Evolutionary conservation across 805 yeast genomes (phyloP), one percentile per base, ranked within the genome.

Genomic region (Candida germanica): DNA sequence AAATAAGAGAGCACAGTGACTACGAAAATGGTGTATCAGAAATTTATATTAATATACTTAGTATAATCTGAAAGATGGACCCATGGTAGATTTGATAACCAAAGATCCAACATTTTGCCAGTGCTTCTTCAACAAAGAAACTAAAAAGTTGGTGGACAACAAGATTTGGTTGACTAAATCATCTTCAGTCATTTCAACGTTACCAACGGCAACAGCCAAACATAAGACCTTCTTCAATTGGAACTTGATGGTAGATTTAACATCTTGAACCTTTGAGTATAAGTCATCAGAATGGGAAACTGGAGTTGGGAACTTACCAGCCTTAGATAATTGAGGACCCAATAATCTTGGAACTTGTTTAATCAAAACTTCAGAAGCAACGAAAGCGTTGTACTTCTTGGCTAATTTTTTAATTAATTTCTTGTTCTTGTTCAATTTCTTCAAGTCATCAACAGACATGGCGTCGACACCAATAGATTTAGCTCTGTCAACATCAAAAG

Each of bases 221-320:
- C 99, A 93, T 69, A 93, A 80, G 63, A 93, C 99, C 85, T 93
- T 93, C 89, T 93, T 93, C 79, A 93, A 84, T 80, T 93, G 99
- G 95, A 93, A 93, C 87, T 91, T 93, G 81, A 93, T 88, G 83
- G 99, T 93, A 54, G 98, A 89, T 79, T 84, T 89, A 63, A 93
- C 98, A 69, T 93, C 99, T 62, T 77, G 81, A 63, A 93, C 93
- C 87, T 91, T 93, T 57, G 80, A 66, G 83, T 87, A 86, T 69
- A 93, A 82, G 73, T 93, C 98, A 71, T 93, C 99, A 73, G 86
- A 80, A 86, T 93, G 98, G 53, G 99, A 93, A 61, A 93, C 98
- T 77, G 99, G 99, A 72, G 98, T 91, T 75, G 99, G 99, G 96
- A 93, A 93, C 91, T 93, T 93, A 85, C 98, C 98, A 69, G 97